Evolutionary conservation across 352 stramenopile genomes (phyloP).

Genomic region (Poterioochromonas sp.): DNA sequence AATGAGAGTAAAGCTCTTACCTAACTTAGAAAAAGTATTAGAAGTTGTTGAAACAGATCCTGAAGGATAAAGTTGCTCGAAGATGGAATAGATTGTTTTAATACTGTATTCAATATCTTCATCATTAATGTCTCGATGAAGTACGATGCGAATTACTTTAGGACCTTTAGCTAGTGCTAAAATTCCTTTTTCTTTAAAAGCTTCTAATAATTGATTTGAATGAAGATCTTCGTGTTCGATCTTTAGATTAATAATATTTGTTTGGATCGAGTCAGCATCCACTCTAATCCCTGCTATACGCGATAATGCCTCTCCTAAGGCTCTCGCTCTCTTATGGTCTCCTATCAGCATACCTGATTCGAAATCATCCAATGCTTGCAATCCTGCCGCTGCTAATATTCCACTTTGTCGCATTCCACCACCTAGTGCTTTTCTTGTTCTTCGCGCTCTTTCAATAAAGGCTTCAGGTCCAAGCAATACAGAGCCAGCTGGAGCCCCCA

Average conservation of each 20-base stretch:
- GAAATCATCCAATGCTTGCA: slow-evolving; percentile 78
- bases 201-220: not conserved
- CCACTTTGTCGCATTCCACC: slow-evolving; percentile 92
- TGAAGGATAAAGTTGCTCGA: too few species aligned
- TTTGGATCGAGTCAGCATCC: slow-evolving; percentile 58
- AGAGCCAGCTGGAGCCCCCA: slow-evolving; percentile 75
- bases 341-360: slow-evolving; percentile 55
- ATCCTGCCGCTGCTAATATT: slow-evolving; percentile 77
- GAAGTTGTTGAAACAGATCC: too few species aligned
- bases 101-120: not conserved
- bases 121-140: not conserved
- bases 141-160: not conserved
- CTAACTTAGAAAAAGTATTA: too few species aligned
- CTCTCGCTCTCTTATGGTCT: slow-evolving; percentile 66
- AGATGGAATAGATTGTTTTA: too few species aligned
- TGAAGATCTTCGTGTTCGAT: not conserved
- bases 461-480: slow-evolving; percentile 70
- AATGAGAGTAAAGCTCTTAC: too few species aligned
- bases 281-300: slow-evolving; percentile 59
- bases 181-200: not conserved
- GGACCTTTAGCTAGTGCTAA: not conserved
- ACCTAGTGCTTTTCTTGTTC: slow-evolving; percentile 86
- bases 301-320: slow-evolving; percentile 56
- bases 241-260: slow-evolving; percentile 76
- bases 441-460: slow-evolving; percentile 59